Evolutionary conservation across 495 filamentous ascomycete genomes (phyloP), one percentile per base, ranked within the genome.

Genomic region (Tuber microsphaerosporum): DNA sequence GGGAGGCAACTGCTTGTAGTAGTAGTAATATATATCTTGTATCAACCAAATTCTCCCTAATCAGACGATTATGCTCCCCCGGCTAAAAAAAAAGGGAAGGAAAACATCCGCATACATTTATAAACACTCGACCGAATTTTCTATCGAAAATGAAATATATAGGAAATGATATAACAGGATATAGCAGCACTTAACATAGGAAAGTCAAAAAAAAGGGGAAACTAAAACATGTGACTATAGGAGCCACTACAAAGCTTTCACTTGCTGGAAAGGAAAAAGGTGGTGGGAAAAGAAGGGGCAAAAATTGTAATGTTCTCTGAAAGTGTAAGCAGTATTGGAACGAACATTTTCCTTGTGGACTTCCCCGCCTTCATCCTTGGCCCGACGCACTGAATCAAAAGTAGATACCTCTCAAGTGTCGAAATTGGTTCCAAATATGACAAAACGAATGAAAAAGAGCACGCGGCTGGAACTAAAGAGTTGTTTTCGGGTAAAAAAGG

Each of bases 341-440:
- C 48, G 48, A 73, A 74, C 70, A 42, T 7, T 72, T 39, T 22
- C n/a, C 73, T 31, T n/a, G 61, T 48, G 37, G 14, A 71, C 72
- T 48, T 34, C 45, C 16, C 70, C 44, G 12, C 70, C 61, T 70
- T 39, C 44, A 56, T 75, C 61, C 65, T 69, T 70, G 48, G 69
- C 16, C 61, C 71, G 48, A 46, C 71, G 73, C 44, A 61, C 70
- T 70, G 72, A 71, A 73, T 42, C 70, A 78, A 78, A 76, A 75
- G 74, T 75, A 79, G 72, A 78, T 72, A 79, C 78, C 78, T 75
- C 69, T 42, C 77, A 79, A 79, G 73, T 73, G 72, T 73, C 77
- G 75, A 79, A 79, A 76, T 73, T 73, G 76, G 51, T 71, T 75
- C 51, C 74, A 75, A 72, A 44, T 26, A 75, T 75, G 26, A 65